These are phyloP conservation scores for Plasmodium relictum DNA, from an alignment of 169 alveolate genomes.

Conservation along the genomic window DNA sequence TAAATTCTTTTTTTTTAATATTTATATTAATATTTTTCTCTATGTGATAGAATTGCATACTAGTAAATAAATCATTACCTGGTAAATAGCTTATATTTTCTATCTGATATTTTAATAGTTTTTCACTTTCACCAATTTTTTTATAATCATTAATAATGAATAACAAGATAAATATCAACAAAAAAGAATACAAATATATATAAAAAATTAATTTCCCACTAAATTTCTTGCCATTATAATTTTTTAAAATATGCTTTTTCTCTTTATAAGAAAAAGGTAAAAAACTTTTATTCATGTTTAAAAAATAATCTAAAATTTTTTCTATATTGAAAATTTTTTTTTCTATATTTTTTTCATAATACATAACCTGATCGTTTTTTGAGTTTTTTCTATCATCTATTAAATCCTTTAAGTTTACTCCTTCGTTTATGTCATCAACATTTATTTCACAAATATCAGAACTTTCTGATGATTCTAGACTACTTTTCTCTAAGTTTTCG, in stretches of 20 bases:
- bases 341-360: background rate
- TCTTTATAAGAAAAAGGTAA: slow-evolving; percentile 67
- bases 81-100: slow-evolving; percentile 46
- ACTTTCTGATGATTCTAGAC: background rate
- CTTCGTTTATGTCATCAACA: background rate
- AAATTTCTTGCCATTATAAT: slow-evolving; percentile 36
- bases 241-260: slow-evolving; percentile 51
- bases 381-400: slow-evolving; percentile 12
- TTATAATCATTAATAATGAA: slow-evolving; percentile 49
- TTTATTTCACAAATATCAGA: slow-evolving; percentile 37
- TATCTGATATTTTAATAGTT: slow-evolving; percentile 52
- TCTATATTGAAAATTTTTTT: slow-evolving; percentile 49
- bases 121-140: slow-evolving; percentile 38
- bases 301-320: slow-evolving; percentile 40
- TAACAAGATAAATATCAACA: slow-evolving; percentile 34
- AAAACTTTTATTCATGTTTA: slow-evolving; percentile 19
- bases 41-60: slow-evolving; percentile 33
- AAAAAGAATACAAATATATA: slow-evolving; percentile 22
- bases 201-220: slow-evolving; percentile 9
- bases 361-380: slow-evolving; percentile 7
- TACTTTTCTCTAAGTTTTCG: background rate
- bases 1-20: slow-evolving; percentile 25
- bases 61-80: background rate
- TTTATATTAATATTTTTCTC: slow-evolving; percentile 44
- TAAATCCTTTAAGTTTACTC: slow-evolving; percentile 41